Conservation (phyloP, 768 basidiomycete genomes). For the Serendipita vermifera region DNA sequence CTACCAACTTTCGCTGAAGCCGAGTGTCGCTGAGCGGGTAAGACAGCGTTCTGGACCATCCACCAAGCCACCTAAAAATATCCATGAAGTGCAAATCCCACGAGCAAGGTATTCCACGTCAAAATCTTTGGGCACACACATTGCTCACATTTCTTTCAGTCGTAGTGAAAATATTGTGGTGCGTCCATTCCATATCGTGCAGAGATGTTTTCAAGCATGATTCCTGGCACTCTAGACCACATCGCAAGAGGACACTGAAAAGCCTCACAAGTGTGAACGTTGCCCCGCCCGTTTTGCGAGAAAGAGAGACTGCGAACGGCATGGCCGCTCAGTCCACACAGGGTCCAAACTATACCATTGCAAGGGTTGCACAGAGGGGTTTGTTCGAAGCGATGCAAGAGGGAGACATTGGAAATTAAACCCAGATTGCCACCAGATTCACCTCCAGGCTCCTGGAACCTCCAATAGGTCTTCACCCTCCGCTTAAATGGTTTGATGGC, state of each 20-base stretch:
- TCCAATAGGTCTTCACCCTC: neutral
- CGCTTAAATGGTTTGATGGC: neutral
- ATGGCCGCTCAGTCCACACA: neutral
- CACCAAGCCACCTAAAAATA: no score
- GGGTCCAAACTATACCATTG: neutral
- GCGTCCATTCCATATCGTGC: no score
- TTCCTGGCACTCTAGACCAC: no score
- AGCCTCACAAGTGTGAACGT: neutral
- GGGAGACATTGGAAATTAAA: neutral
- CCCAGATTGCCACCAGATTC: neutral
- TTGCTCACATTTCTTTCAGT: no score
- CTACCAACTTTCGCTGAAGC: no score
- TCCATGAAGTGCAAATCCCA: no score
- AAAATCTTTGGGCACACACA: no score
- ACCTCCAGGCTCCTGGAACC: neutral
- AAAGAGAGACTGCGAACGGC: neutral
- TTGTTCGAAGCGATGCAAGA: constrained; percentile 4
- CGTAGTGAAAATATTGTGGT: no score
- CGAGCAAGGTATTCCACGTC: no score
- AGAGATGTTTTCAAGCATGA: no score
- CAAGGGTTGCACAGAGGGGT: neutral
- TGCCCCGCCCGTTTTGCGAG: neutral
- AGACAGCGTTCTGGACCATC: no score
- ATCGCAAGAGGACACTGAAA: neutral
- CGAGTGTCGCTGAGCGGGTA: no score